These are phyloP conservation scores for Ganoderma lucidum DNA, from an alignment of 1,284 basidiomycete genomes.

Conservation along the genomic window DNA sequence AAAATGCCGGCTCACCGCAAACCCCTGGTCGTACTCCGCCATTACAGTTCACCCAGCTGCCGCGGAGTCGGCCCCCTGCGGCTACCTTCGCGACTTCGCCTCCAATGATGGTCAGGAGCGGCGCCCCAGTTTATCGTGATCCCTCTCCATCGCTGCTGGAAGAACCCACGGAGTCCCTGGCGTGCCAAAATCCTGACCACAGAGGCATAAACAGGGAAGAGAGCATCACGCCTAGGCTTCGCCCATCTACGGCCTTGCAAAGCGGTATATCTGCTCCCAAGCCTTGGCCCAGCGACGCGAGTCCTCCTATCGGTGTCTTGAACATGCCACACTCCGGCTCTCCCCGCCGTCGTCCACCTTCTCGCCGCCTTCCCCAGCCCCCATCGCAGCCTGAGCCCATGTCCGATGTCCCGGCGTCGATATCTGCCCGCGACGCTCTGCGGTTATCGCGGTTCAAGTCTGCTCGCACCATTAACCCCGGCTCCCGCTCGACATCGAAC, in stretches of 20 bases:
- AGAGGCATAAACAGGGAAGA: neutral
- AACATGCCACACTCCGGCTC: neutral
- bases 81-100: neutral
- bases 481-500: too few species aligned
- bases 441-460: slow-evolving; percentile 15
- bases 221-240: neutral
- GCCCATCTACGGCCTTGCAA: neutral
- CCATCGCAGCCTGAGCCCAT: slow-evolving; percentile 17
- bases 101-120: neutral
- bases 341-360: neutral
- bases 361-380: slow-evolving; percentile 29
- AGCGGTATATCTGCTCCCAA: neutral
- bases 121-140: neutral
- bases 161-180: neutral
- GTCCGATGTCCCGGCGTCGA: slow-evolving; percentile 19
- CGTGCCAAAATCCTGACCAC: neutral
- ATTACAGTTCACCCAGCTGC: neutral
- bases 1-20: neutral
- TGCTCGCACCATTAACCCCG: neutral
- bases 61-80: neutral
- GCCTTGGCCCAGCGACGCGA: neutral
- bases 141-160: neutral
- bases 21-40: neutral
- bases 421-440: slow-evolving; percentile 27
- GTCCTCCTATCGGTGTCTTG: neutral